Conservation (phyloP, 2,329 filamentous ascomycete genomes). For the Herpotrichia juniperi region DNA sequence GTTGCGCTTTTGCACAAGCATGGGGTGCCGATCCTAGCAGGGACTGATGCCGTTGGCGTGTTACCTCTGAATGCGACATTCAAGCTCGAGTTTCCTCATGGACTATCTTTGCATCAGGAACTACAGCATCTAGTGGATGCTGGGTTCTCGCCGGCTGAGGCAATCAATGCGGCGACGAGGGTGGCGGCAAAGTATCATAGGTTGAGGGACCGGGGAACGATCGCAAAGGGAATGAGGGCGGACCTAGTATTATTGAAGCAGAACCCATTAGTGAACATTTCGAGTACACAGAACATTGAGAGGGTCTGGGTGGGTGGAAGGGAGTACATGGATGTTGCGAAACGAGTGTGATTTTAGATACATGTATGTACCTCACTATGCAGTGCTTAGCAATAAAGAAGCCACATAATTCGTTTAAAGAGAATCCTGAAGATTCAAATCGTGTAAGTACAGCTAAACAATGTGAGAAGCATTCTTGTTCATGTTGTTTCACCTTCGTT, state of each 20-base stretch:
- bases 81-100: slow-evolving; percentile 9
- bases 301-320: too few relatives aligned
- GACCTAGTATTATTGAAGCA: slow-evolving; percentile 12
- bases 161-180: slow-evolving; percentile 30
- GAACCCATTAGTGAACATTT: slow-evolving; percentile 7
- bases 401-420: too few relatives aligned
- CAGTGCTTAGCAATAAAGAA: too few relatives aligned
- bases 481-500: too few relatives aligned
- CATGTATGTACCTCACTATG: too few relatives aligned
- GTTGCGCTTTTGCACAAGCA: background rate
- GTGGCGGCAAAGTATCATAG: slow-evolving; percentile 29
- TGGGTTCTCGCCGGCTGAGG: slow-evolving; percentile 31
- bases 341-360: too few relatives aligned
- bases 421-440: too few relatives aligned
- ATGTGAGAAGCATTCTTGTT: too few relatives aligned
- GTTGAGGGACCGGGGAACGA: slow-evolving; percentile 33
- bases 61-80: slow-evolving; percentile 24
- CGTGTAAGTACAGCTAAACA: too few relatives aligned
- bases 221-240: slow-evolving; percentile 17
- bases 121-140: slow-evolving; percentile 23
- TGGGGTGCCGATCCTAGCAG: slow-evolving; percentile 38
- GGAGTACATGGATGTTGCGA: too few relatives aligned
- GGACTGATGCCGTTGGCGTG: slow-evolving; percentile 33
- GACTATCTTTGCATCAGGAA: slow-evolving; percentile 28
- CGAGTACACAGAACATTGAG: slow-evolving; percentile 6